Conservation (phyloP, 371 early-diverging fungal species). For the Circinella umbellata region DNA sequence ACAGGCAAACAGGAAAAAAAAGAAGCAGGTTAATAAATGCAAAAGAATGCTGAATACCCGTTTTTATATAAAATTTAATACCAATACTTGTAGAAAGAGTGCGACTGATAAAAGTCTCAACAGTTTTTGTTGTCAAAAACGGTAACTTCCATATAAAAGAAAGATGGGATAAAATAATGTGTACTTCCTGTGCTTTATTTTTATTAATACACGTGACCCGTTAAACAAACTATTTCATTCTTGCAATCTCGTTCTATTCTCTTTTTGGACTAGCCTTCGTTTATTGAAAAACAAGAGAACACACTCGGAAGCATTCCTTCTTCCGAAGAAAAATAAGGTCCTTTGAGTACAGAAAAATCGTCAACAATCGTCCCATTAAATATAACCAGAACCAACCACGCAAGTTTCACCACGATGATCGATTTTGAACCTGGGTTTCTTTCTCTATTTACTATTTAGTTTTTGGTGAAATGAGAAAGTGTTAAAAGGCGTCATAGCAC, state of each 20-base stretch:
- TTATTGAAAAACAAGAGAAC: background rate
- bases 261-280: too few species aligned
- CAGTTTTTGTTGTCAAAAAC: background rate
- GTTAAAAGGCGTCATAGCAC: background rate
- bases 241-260: too few species aligned
- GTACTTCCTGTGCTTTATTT: background rate
- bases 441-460: background rate
- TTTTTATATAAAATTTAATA: slow-evolving; percentile 5
- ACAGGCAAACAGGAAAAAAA: slow-evolving; percentile 9
- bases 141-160: background rate
- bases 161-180: background rate
- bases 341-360: background rate
- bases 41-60: background rate
- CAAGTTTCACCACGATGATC: slow-evolving; percentile 16
- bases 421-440: slow-evolving; percentile 2
- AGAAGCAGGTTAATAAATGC: background rate
- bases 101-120: background rate
- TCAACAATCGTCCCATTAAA: slow-evolving; percentile 8
- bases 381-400: background rate
- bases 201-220: background rate
- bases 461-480: background rate
- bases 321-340: background rate
- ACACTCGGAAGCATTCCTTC: background rate
- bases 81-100: background rate
- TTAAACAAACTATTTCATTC: too few species aligned